Evolutionary conservation across 169 alveolate genomes (phyloP).

Genomic region (Eimeria praecox): DNA sequence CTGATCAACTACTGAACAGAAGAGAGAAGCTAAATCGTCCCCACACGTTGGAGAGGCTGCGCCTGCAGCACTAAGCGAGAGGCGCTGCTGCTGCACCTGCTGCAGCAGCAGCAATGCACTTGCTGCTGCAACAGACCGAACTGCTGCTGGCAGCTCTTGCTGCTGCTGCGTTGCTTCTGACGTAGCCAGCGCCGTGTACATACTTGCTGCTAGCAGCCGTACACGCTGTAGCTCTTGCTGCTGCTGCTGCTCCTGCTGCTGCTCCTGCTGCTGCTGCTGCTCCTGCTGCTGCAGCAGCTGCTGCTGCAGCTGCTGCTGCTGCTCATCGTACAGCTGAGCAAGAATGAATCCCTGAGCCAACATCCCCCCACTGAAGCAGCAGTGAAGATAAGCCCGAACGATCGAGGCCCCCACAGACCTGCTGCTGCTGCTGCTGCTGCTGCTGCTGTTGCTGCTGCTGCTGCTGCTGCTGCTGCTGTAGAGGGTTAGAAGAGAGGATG

Average conservation of each 20-base stretch:
- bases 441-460: conserved; percentile 47
- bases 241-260: conserved; percentile 52
- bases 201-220: conserved; percentile 50
- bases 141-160: conserved; percentile 44
- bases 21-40: conserved; percentile 1
- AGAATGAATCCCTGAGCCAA: conserved; percentile 41
- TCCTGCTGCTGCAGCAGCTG: conserved; percentile 62
- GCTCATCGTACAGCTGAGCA: conserved; percentile 24
- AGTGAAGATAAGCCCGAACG: conserved; percentile 65
- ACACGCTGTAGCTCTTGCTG: conserved; percentile 27
- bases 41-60: neutral
- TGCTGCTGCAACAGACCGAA: conserved; percentile 25
- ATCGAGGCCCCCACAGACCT: conserved; percentile 1
- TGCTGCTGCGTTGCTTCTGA: conserved; percentile 49
- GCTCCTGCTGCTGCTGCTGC: too few relatives aligned
- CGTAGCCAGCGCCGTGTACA: conserved; percentile 58
- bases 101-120: conserved; percentile 54
- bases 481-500: neutral
- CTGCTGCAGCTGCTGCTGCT: conserved; percentile 62
- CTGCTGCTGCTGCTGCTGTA: conserved; percentile 29
- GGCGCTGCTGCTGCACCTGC: conserved; percentile 44
- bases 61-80: conserved; percentile 8
- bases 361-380: conserved; percentile 64
- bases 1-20: conserved; percentile 19
- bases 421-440: conserved; percentile 21